Percentiles rank a stretch among this genome's conserved stretches.
These are phyloP conservation scores for Camillea tinctor DNA, from an alignment of 2,329 filamentous ascomycete species.

Conservation along the genomic window DNA sequence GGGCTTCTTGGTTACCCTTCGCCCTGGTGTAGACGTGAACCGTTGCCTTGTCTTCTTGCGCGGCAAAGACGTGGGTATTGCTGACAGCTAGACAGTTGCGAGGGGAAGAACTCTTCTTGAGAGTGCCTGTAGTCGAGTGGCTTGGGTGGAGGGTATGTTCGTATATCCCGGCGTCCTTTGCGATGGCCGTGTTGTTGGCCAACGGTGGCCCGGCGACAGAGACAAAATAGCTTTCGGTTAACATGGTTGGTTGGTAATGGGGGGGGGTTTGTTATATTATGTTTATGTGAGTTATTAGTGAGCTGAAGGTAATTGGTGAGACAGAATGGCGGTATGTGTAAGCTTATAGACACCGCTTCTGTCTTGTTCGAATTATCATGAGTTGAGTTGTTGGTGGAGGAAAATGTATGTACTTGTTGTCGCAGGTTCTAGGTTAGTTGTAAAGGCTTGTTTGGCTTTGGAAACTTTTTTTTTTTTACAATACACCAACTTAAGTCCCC, in stretches of 20 bases:
- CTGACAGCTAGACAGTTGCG: slow-evolving; percentile 78
- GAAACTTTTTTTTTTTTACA: too few relatives aligned
- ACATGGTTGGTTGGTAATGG: slow-evolving; percentile 40
- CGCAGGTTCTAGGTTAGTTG: too few relatives aligned
- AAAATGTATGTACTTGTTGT: background rate
- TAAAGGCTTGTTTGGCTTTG: background rate
- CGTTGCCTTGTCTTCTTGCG: slow-evolving; percentile 86
- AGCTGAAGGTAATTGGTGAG: background rate
- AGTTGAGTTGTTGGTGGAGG: background rate
- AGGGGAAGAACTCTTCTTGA: slow-evolving; percentile 90
- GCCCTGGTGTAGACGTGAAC: slow-evolving; percentile 87
- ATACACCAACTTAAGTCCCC: too few relatives aligned
- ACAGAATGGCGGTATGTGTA: background rate
- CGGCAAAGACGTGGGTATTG: slow-evolving; percentile 82
- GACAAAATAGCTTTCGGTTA: slow-evolving; percentile 60
- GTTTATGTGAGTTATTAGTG: too few relatives aligned
- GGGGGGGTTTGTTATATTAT: too few relatives aligned
- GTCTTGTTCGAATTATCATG: background rate
- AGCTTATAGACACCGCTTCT: background rate
- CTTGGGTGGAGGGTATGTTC: slow-evolving; percentile 78
- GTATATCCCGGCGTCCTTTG: slow-evolving; percentile 85
- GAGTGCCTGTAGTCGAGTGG: slow-evolving; percentile 69
- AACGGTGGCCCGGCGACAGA: slow-evolving; percentile 57
- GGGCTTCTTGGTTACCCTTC: slow-evolving; percentile 82
- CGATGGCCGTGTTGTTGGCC: slow-evolving; percentile 60